Evolutionary conservation across 2,329 filamentous ascomycete genomes (phyloP), one percentile per base, ranked within the genome.

Genomic region (Pseudonectria buxi): DNA sequence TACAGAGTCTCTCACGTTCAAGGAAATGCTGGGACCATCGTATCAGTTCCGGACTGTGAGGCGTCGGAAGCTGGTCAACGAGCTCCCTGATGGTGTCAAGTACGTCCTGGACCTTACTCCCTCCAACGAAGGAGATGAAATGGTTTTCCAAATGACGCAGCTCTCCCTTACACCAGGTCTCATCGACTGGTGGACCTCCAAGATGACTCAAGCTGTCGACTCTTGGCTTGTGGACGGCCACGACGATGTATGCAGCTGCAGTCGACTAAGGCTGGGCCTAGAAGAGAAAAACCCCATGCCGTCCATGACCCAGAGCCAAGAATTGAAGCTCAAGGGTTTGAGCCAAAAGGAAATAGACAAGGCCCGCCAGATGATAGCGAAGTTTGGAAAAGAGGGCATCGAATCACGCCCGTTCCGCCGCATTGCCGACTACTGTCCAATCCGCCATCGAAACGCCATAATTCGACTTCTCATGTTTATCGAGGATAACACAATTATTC

Each of bases 21-120:
- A 49, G n/a, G 56, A 62, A 3, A 61, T 71, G 52, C 56, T 76
- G 3, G 54, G 53, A 10, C 62, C 66, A 1, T 56, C 57, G 7
- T 58, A 59, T 9, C 68, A 72, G 45, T 60, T 57, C 15, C 61
- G 61, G 5, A 48, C 59, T 12, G 54, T 51, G 26, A 58, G 67
- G 14, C 62, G 60, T 11, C 59, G 59, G 14, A 58, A 58, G 28
- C 44, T 62, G 25, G 48, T 49, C 26, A 59, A 58, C 15, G 50
- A 48, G 11, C 49, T 65, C 9, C 63, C 61, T 0, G 45, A 56
- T 3, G 70, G 66, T 1, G 58, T 82, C 49, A 68, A 69, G 38
- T 83, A 73, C 44, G 59, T 82, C 13, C 48, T 85, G 25, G 78
- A 85, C 45, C 62, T 84, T 10, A 82, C 78, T 0, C 80, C 79